Conservation (phyloP, 1,139 yeast genomes). For the Pneumocystis carinii region DNA sequence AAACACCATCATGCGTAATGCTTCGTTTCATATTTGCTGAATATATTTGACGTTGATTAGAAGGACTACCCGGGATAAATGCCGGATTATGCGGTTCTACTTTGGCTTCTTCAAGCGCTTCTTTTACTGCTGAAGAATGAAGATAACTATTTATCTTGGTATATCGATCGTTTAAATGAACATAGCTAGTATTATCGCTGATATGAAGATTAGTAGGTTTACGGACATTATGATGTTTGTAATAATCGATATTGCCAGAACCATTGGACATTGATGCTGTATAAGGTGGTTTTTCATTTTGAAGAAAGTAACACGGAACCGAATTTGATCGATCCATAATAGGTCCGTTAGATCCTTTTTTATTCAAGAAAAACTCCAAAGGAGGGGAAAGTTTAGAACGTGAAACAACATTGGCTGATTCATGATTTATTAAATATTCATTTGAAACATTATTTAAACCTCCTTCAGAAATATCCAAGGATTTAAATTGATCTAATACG, state of each 20-base stretch:
- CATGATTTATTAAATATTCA: neutral
- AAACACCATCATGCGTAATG: conserved; percentile 4
- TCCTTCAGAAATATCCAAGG: neutral
- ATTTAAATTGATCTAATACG: neutral
- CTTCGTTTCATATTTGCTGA: conserved; percentile 2
- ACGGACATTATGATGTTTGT: neutral
- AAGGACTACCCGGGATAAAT: neutral
- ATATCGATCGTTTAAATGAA: neutral
- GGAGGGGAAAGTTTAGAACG: neutral
- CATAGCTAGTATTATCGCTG: neutral
- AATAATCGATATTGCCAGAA: neutral
- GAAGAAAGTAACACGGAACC: neutral
- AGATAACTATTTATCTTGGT: neutral
- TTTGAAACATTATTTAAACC: neutral
- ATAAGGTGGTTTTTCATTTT: neutral
- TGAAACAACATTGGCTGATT: neutral
- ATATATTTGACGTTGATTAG: neutral
- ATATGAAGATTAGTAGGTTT: neutral
- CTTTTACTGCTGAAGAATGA: neutral
- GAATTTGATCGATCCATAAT: neutral
- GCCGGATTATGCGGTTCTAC: neutral
- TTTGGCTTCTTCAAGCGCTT: neutral
- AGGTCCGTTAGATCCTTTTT: neutral
- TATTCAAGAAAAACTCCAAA: neutral
- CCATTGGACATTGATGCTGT: neutral